phyloP scores from a whole-genome alignment of 176 grass and related monocot species.

The Eragrostis nindensis region DNA sequence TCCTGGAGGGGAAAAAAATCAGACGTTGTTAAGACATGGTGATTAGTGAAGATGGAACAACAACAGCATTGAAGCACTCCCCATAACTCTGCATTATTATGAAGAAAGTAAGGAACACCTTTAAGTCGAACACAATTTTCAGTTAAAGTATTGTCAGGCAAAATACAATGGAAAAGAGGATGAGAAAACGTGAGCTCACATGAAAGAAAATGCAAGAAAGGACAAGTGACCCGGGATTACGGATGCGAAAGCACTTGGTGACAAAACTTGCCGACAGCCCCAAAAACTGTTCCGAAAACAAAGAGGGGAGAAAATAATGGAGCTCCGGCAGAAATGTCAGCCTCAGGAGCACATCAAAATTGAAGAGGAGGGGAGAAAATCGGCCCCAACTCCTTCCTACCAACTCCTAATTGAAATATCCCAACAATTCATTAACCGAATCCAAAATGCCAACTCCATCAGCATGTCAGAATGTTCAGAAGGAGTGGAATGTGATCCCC shows the following conservation, averaged over 20 bases:
- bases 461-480: neutral
- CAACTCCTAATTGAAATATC: slow-evolving; percentile 19
- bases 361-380: slow-evolving; percentile 23
- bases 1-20: slow-evolving; percentile 32
- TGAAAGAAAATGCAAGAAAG: slow-evolving; percentile 41
- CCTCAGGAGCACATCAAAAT: slow-evolving; percentile 40
- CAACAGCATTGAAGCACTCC: slow-evolving; percentile 32
- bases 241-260: slow-evolving; percentile 24
- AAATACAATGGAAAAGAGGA: slow-evolving; percentile 31
- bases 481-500: slow-evolving; percentile 24
- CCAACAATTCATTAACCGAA: slow-evolving; percentile 11
- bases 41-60: slow-evolving; percentile 32
- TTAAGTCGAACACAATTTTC: neutral
- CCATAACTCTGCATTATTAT: slow-evolving; percentile 31
- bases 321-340: slow-evolving; percentile 41
- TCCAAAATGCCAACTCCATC: slow-evolving; percentile 46
- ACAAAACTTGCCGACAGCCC: slow-evolving; percentile 58
- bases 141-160: neutral
- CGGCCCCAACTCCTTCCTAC: neutral
- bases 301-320: slow-evolving; percentile 16
- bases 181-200: slow-evolving; percentile 45
- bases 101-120: slow-evolving; percentile 14
- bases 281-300: slow-evolving; percentile 36
- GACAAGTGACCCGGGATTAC: slow-evolving; percentile 44
- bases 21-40: slow-evolving; percentile 1